Evolutionary conservation across 2,329 filamentous ascomycete genomes (phyloP).

Genomic region (Fusarium armeniacum): DNA sequence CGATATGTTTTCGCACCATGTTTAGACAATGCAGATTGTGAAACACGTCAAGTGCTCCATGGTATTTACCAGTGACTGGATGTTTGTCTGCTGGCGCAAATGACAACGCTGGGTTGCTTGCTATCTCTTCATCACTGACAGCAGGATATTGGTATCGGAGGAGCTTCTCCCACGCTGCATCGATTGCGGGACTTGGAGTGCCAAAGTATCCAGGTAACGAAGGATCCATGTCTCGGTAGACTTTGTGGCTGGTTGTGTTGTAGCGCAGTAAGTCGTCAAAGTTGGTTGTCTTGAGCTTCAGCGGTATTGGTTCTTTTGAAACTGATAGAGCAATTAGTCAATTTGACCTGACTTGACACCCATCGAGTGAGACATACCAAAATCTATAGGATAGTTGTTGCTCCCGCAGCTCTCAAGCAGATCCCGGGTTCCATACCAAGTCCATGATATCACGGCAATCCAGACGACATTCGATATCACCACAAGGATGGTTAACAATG

Average conservation of each 20-base stretch:
- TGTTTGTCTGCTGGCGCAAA: not conserved
- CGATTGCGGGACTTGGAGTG: not conserved
- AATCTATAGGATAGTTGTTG: conserved; percentile 2
- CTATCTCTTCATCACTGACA: conserved; percentile 5
- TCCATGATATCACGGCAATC: not conserved
- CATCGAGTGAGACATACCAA: not conserved
- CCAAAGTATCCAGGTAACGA: conserved; percentile 6
- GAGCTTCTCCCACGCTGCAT: conserved; percentile 1
- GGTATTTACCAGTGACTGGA: conserved; percentile 1
- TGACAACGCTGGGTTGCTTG: not conserved
- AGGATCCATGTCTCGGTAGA: conserved; percentile 1
- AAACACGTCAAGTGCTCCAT: conserved; percentile 6
- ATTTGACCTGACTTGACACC: not conserved
- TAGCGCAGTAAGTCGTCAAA: conserved; percentile 4
- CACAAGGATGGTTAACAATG: not conserved
- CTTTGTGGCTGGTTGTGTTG: not conserved
- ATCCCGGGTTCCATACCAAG: not conserved
- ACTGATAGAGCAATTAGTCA: not conserved
- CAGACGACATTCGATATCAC: not conserved
- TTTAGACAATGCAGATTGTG: conserved; percentile 9
- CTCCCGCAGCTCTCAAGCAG: not conserved
- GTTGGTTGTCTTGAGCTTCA: not conserved
- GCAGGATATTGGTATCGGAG: conserved; percentile 7
- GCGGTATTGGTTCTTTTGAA: not conserved
- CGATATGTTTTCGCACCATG: conserved; percentile 3